Percentiles rank a stretch among this genome's conserved stretches.
Evolutionary conservation across 169 alveolate species (phyloP).

Genomic region (Cryptosporidium sp.): DNA sequence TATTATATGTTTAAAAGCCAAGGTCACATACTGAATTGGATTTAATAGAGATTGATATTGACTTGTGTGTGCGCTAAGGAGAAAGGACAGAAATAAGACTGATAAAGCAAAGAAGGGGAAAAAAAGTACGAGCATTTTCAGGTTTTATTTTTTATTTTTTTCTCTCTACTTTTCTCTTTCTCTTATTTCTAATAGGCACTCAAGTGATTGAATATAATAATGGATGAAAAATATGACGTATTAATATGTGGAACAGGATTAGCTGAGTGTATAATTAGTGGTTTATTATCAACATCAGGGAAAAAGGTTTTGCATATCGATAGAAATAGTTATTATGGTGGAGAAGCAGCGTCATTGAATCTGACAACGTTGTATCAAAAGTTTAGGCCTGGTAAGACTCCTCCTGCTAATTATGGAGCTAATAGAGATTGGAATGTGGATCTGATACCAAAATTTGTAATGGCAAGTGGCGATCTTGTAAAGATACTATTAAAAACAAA

Average conservation of each 20-base stretch:
- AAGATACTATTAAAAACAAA: conserved; percentile 94
- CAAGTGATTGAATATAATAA: not conserved
- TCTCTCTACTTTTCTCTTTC: not conserved
- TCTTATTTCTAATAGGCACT: no score
- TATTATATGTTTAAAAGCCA: not conserved
- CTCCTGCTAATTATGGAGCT: conserved; percentile 93
- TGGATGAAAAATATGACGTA: conserved; percentile 80
- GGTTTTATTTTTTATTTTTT: not conserved
- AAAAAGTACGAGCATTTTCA: not conserved
- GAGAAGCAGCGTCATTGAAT: conserved; percentile 97
- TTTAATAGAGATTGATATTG: no score
- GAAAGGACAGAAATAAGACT: not conserved
- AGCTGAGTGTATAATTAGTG: conserved; percentile 97
- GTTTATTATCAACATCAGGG: conserved; percentile 93
- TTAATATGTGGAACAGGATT: conserved; percentile 98
- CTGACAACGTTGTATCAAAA: conserved; percentile 94
- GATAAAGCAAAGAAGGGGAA: not conserved
- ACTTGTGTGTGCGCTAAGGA: not conserved
- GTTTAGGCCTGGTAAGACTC: conserved; percentile 91
- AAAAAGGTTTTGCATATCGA: conserved; percentile 97
- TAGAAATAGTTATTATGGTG: conserved; percentile 97
- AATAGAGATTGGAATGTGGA: conserved; percentile 99
- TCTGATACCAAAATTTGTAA: conserved; percentile 96
- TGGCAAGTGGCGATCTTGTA: conserved; percentile 98
- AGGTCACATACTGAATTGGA: no score